Evolutionary conservation across 73 alveolate species (phyloP).

Genomic region (Tetrahymena borealis): DNA sequence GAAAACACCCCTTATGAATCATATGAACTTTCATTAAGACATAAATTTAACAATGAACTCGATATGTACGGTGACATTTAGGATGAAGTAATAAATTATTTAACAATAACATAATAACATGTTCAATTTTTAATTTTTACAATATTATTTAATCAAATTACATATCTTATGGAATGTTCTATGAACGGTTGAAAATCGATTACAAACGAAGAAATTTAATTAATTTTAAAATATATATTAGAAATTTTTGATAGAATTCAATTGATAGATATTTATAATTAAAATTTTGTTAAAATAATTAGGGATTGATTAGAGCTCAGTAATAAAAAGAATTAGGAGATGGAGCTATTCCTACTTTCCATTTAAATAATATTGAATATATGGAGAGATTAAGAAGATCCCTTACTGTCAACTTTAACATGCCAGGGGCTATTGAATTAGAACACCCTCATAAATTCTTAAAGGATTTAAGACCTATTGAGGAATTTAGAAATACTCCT

Average conservation of each 20-base stretch:
- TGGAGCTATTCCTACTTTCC: conserved; percentile 60
- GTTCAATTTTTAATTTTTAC: neutral
- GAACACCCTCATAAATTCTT: conserved; percentile 73
- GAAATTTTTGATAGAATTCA: too few relatives aligned
- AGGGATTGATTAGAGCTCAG: conserved; percentile 35
- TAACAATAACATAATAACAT: neutral
- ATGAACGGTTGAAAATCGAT: neutral
- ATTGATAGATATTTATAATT: too few relatives aligned
- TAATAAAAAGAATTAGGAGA: conserved; percentile 52
- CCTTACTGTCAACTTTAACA: conserved; percentile 44
- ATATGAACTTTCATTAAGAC: neutral
- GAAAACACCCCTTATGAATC: neutral
- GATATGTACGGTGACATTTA: neutral
- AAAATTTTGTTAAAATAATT: neutral
- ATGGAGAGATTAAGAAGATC: conserved; percentile 50
- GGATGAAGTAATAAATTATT: neutral
- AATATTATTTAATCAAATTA: neutral
- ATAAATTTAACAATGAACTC: neutral
- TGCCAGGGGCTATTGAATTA: conserved; percentile 77
- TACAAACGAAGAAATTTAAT: neutral
- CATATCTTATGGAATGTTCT: neutral
- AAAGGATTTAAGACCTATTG: conserved; percentile 64
- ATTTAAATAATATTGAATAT: conserved; percentile 33
- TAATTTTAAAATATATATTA: too few relatives aligned
- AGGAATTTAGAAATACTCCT: conserved; percentile 80